phyloP scores from a whole-genome alignment of 2,329 filamentous ascomycete genomes.

The Fusarium algeriense region DNA sequence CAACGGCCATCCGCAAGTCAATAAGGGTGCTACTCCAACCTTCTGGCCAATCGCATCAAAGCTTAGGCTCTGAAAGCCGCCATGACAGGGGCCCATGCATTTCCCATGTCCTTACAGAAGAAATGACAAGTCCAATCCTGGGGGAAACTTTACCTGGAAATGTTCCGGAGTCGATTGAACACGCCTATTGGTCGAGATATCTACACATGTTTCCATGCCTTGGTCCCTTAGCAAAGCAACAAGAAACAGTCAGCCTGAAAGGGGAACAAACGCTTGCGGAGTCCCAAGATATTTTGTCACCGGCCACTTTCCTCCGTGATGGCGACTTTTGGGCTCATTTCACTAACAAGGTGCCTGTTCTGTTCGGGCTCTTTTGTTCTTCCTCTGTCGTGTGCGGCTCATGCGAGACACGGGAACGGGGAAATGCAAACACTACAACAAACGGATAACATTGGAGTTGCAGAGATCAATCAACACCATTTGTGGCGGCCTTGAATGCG shows the following conservation, averaged over 20 bases:
- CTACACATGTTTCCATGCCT: slow-evolving; percentile 16
- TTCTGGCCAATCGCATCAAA: slow-evolving; percentile 13
- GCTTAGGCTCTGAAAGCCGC: background rate
- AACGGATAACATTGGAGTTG: slow-evolving; percentile 35
- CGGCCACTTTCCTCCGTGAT: background rate
- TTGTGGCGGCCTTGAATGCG: slow-evolving; percentile 32
- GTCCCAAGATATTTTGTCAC: background rate
- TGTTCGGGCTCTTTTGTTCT: background rate
- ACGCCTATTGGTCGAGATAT: slow-evolving; percentile 15
- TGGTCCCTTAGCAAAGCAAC: slow-evolving; percentile 5
- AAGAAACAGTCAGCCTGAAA: slow-evolving; percentile 13
- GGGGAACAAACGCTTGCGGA: slow-evolving; percentile 19
- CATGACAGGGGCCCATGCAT: slow-evolving; percentile 19
- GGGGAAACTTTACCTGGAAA: slow-evolving; percentile 26
- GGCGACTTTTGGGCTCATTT: slow-evolving; percentile 17
- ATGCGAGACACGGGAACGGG: slow-evolving; percentile 35
- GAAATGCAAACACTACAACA: slow-evolving; percentile 11
- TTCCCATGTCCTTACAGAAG: slow-evolving; percentile 26
- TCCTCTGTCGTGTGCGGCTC: slow-evolving; percentile 31
- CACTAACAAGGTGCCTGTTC: slow-evolving; percentile 9
- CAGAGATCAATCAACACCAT: slow-evolving; percentile 18
- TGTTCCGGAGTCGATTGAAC: slow-evolving; percentile 13
- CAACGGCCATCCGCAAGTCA: slow-evolving; percentile 25
- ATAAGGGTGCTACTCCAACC: slow-evolving; percentile 10
- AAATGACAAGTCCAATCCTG: slow-evolving; percentile 28